Conservation (phyloP, 1,284 basidiomycete species). For the Bjerkandera adusta region DNA sequence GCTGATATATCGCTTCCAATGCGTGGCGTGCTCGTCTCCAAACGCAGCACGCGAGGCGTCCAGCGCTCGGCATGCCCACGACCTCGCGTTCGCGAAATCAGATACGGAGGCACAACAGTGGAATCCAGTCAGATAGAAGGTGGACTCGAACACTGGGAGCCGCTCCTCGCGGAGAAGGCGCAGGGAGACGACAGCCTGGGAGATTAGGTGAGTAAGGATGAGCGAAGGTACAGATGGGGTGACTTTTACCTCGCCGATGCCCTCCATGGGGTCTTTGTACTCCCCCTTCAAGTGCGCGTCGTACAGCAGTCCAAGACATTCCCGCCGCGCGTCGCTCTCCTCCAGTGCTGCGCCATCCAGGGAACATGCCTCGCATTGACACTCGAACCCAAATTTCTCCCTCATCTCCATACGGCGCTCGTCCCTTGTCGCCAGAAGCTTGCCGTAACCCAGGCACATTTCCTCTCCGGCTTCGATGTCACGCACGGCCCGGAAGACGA, state of each 20-base stretch:
- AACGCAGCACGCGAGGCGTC: constrained; percentile 9
- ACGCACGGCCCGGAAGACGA: constrained; percentile 19
- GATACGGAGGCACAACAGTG: constrained; percentile 14
- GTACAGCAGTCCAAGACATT: constrained; percentile 9
- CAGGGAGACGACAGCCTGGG: constrained; percentile 14
- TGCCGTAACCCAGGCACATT: constrained; percentile 54
- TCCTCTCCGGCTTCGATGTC: constrained; percentile 49
- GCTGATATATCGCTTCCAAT: constrained; percentile 3
- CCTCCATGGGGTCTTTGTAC: constrained; percentile 13
- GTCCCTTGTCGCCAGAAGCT: constrained; percentile 35
- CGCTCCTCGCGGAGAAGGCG: constrained; percentile 17
- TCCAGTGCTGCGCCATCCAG: constrained; percentile 11
- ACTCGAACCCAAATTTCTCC: constrained; percentile 53
- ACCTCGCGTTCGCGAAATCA: constrained; percentile 14
- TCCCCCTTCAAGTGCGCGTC: constrained; percentile 8
- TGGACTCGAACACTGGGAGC: constrained; percentile 12
- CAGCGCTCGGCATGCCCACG: constrained; percentile 13
- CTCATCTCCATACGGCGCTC: constrained; percentile 38
- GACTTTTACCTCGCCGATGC: constrained; percentile 16
- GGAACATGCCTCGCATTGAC: constrained; percentile 41
- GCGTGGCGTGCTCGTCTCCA: constrained; percentile 4
- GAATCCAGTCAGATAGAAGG: constrained; percentile 19
- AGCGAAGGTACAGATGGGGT: not conserved
- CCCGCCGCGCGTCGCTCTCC: constrained; percentile 16
- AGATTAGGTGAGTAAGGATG: not conserved